A percentile compares a stretch with the other conserved stretches of the same genome.
Evolutionary conservation across 2,329 filamentous ascomycete species (phyloP).

Genomic region (Sphaerulina populicola): DNA sequence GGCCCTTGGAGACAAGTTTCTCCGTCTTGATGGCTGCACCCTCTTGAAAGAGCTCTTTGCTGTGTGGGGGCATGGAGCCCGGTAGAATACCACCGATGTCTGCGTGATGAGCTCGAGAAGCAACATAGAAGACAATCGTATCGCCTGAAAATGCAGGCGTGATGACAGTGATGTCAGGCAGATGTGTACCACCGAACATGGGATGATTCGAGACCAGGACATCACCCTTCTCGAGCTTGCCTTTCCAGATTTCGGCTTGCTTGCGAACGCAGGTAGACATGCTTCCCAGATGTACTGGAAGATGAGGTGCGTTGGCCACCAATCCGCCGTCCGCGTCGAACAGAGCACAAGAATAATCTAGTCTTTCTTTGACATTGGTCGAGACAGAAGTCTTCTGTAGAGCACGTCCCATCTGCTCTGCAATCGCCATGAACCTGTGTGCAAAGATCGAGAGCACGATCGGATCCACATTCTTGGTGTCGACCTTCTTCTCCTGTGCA

Average conservation of each 20-base stretch:
- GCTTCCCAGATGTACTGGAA: constrained; percentile 72
- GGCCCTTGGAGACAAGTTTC: constrained; percentile 65
- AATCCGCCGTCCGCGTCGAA: constrained; percentile 69
- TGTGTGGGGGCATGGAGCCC: constrained; percentile 74
- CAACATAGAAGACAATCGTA: constrained; percentile 73
- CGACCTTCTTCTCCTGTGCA: constrained; percentile 41
- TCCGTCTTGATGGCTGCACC: constrained; percentile 49
- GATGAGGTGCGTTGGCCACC: constrained; percentile 69
- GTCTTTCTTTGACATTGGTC: constrained; percentile 71
- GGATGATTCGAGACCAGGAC: constrained; percentile 79
- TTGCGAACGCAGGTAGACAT: constrained; percentile 79
- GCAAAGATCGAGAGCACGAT: constrained; percentile 72
- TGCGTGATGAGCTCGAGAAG: constrained; percentile 71
- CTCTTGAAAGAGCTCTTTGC: constrained; percentile 51
- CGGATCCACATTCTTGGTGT: constrained; percentile 57
- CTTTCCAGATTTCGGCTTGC: constrained; percentile 72
- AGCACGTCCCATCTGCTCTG: constrained; percentile 73
- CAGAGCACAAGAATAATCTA: constrained; percentile 75
- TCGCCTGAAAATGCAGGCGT: constrained; percentile 70
- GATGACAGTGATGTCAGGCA: constrained; percentile 74
- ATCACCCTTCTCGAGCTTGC: constrained; percentile 67
- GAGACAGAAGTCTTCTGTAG: constrained; percentile 72
- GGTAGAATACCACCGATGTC: constrained; percentile 78
- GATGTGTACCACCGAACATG: constrained; percentile 73
- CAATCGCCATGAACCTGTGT: constrained; percentile 77